A percentile compares a stretch with the other conserved stretches of the same genome.
Evolutionary conservation across 1,139 yeast species (phyloP).

Genomic region (Pichia sp.): DNA sequence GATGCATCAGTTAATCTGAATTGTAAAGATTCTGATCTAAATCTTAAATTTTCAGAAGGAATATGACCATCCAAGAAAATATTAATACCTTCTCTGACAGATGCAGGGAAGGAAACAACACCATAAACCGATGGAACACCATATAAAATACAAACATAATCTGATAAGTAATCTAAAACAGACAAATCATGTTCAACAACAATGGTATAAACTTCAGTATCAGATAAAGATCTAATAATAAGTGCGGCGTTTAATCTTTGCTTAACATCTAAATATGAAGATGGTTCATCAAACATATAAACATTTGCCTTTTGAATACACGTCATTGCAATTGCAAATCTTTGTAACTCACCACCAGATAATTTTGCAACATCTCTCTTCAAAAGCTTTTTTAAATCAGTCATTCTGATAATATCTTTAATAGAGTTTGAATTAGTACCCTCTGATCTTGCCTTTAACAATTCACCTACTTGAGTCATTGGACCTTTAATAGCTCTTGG

Average conservation of each 20-base stretch:
- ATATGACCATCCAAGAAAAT: conserved; percentile 97
- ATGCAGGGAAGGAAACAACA: conserved; percentile 91
- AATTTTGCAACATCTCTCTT: conserved; percentile 81
- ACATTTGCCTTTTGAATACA: conserved; percentile 93
- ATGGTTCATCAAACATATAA: conserved; percentile 98
- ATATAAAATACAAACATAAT: conserved; percentile 89
- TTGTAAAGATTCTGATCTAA: conserved; percentile 91
- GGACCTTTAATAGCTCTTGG: conserved; percentile 95
- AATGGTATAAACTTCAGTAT: conserved; percentile 73
- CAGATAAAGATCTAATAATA: conserved; percentile 78
- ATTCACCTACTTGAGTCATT: conserved; percentile 77
- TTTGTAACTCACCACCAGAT: conserved; percentile 97
- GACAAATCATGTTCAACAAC: conserved; percentile 98
- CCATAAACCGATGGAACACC: conserved; percentile 99
- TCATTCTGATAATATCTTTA: conserved; percentile 48
- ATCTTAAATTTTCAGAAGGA: conserved; percentile 93
- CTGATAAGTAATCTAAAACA: conserved; percentile 92
- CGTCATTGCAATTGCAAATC: conserved; percentile 96
- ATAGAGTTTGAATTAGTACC: conserved; percentile 52
- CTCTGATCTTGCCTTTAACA: conserved; percentile 68
- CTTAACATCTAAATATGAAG: conserved; percentile 95
- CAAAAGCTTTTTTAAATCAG: conserved; percentile 70
- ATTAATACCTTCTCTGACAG: conserved; percentile 98
- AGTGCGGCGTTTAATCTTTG: conserved; percentile 97
- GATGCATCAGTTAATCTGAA: conserved; percentile 91